Percentiles rank a stretch among this genome's conserved stretches.
Conservation (phyloP, 495 filamentous ascomycete genomes). For the Geoglossum glabrum region DNA sequence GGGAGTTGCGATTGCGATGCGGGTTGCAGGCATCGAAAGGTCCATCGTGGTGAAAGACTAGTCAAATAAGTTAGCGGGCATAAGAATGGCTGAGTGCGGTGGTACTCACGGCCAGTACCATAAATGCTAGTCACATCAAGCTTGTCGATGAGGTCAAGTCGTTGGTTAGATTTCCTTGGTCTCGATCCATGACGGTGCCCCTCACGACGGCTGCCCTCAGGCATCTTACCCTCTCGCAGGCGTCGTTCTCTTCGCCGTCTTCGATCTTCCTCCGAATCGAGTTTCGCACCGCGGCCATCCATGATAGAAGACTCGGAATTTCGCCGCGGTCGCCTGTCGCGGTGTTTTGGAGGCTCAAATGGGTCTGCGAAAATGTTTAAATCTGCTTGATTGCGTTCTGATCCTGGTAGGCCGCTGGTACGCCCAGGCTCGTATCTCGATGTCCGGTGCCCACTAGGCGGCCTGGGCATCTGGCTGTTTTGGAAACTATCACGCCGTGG, state of each 20-base stretch:
- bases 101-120: constrained; percentile 67
- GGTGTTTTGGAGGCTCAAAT: constrained; percentile 17
- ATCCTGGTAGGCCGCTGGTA: constrained; percentile 18
- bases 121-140: constrained; percentile 95
- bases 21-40: constrained; percentile 97
- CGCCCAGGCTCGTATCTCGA: constrained; percentile 1
- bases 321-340: constrained; percentile 41
- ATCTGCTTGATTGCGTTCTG: constrained; percentile 10
- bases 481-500: constrained; percentile 16
- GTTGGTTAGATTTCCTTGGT: constrained; percentile 33
- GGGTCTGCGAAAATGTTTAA: constrained; percentile 44
- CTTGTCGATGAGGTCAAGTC: constrained; percentile 88
- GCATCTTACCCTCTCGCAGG: constrained; percentile 44
- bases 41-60: constrained; percentile 97
- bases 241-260: constrained; percentile 44
- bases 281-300: constrained; percentile 35
- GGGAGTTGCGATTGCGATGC: constrained; percentile 72
- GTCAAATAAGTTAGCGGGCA: constrained; percentile 2
- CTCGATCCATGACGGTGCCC: constrained; percentile 20
- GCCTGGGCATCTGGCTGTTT: constrained; percentile 19
- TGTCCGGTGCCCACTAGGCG: neutral
- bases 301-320: constrained; percentile 90
- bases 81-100: neutral
- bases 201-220: constrained; percentile 34
- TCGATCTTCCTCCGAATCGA: constrained; percentile 55